Evolutionary conservation across 2,329 filamentous ascomycete genomes (phyloP).

Genomic region (Cladorrhinum sp.): DNA sequence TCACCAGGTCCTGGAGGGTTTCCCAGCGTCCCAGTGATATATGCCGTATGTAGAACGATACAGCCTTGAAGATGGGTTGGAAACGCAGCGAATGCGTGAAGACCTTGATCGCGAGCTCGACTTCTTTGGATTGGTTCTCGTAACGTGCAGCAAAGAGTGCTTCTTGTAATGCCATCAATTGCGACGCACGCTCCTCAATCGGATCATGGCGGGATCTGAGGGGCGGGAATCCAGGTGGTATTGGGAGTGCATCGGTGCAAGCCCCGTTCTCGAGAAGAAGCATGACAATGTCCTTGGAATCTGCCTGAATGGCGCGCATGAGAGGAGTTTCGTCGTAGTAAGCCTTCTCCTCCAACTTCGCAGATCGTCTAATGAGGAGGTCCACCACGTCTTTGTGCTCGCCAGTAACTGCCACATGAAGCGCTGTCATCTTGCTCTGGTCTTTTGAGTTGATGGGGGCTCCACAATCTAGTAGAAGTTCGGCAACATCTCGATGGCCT

Average conservation of each 20-base stretch:
- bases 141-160: background rate
- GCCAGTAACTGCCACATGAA: background rate
- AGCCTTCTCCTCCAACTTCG: background rate
- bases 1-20: background rate
- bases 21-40: background rate
- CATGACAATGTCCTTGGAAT: background rate
- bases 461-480: background rate
- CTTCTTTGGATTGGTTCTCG: background rate
- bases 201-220: background rate
- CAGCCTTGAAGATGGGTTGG: background rate
- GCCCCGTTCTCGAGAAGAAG: background rate
- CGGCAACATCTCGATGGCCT: background rate
- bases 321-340: background rate
- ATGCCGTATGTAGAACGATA: background rate
- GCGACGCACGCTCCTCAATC: background rate
- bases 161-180: background rate
- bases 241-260: background rate
- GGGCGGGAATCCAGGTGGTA: background rate
- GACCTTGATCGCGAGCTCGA: background rate
- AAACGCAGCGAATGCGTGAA: background rate
- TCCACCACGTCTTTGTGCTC: background rate
- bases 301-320: background rate
- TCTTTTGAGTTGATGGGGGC: background rate
- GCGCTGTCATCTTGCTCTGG: background rate
- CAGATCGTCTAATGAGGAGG: background rate